phyloP scores from a whole-genome alignment of 768 basidiomycete species.

The Kwoniella shandongensis region DNA sequence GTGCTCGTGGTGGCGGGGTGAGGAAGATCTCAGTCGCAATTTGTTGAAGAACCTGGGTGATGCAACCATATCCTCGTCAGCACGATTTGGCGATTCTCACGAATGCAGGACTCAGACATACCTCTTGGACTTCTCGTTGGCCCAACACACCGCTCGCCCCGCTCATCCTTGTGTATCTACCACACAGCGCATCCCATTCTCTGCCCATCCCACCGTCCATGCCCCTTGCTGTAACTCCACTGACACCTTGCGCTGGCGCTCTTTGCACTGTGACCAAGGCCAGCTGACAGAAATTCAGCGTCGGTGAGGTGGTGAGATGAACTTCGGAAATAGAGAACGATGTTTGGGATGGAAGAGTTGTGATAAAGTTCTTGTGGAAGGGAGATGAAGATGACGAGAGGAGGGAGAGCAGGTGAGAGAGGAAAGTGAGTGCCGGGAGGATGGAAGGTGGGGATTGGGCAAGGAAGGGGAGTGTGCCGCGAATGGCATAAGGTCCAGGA shows the following conservation, averaged over 20 bases:
- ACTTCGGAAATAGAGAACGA: slow-evolving; percentile 59
- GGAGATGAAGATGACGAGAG: slow-evolving; percentile 55
- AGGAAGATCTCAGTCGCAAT: slow-evolving; percentile 69
- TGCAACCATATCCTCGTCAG: no score
- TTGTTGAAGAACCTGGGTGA: slow-evolving; percentile 29
- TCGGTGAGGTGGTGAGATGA: slow-evolving; percentile 68
- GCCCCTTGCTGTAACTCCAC: slow-evolving; percentile 73
- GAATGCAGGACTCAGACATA: slow-evolving; percentile 37
- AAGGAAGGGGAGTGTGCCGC: slow-evolving; percentile 71
- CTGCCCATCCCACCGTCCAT: slow-evolving; percentile 61
- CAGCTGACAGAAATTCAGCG: slow-evolving; percentile 87
- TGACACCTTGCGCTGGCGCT: slow-evolving; percentile 57
- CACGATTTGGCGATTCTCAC: no score
- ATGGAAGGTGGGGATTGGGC: slow-evolving; percentile 84
- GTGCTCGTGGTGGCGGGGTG: slow-evolving; percentile 70
- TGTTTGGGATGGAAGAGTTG: slow-evolving; percentile 36
- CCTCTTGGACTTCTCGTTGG: slow-evolving; percentile 44
- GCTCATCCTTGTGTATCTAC: slow-evolving; percentile 75
- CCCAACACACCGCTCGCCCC: slow-evolving; percentile 62
- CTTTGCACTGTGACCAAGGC: slow-evolving; percentile 85
- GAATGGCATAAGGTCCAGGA: slow-evolving; percentile 75
- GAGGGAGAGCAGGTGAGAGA: slow-evolving; percentile 71
- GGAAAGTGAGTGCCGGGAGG: slow-evolving; percentile 89
- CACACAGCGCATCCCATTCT: slow-evolving; percentile 76
- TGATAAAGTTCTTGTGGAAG: slow-evolving; percentile 55